phyloP scores from a whole-genome alignment of 1,284 basidiomycete genomes.

The Takashimella tepidaria region DNA sequence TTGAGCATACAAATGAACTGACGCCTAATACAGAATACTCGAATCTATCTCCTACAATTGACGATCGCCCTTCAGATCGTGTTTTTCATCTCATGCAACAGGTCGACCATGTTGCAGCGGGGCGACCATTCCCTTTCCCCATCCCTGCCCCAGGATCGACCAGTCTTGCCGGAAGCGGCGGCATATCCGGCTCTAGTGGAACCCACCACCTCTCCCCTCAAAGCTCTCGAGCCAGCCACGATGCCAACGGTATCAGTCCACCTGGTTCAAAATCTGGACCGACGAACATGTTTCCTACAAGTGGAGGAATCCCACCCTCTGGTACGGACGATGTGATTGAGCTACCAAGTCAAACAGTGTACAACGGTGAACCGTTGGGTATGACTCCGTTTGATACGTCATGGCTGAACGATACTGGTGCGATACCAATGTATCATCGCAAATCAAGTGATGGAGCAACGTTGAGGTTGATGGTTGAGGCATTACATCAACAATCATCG shows the following conservation, averaged over 20 bases:
- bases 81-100: conserved; percentile 21
- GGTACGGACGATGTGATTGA: conserved; percentile 19
- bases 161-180: background rate
- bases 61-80: conserved; percentile 19
- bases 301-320: background rate
- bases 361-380: conserved; percentile 21
- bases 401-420: conserved; percentile 26
- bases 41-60: conserved; percentile 11
- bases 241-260: background rate
- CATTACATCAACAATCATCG: conserved; percentile 9
- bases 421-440: conserved; percentile 29
- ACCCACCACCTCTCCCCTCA: background rate
- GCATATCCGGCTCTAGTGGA: background rate
- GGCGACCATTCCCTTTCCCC: background rate
- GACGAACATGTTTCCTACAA: background rate
- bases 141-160: background rate
- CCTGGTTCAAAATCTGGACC: background rate
- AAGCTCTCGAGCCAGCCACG: background rate
- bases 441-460: conserved; percentile 28
- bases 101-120: conserved; percentile 17
- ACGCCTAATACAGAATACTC: conserved; percentile 6
- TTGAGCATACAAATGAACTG: too few relatives aligned
- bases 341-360: conserved; percentile 20
- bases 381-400: conserved; percentile 31
- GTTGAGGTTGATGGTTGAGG: conserved; percentile 28